phyloP scores from a whole-genome alignment of 2,329 filamentous ascomycete genomes.

The Monosporascus sp. region DNA sequence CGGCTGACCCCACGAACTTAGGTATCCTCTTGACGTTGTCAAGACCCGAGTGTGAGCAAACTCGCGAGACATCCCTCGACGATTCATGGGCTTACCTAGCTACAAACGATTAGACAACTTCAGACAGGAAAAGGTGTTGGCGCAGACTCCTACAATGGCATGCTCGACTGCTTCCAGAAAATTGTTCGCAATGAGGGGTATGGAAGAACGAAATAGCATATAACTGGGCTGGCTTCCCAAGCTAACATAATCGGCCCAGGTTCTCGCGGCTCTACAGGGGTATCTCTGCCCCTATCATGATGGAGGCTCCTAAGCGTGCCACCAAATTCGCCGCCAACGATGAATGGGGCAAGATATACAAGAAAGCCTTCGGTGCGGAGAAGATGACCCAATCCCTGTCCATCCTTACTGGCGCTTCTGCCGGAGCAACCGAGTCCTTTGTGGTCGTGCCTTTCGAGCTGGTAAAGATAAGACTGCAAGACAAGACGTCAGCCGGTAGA shows the following conservation, averaged over 20 bases:
- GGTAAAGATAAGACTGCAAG: slow-evolving; percentile 96
- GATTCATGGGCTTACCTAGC: slow-evolving; percentile 1
- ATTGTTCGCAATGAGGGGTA: slow-evolving; percentile 95
- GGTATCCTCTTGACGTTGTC: slow-evolving; percentile 98
- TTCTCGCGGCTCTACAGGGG: slow-evolving; percentile 90
- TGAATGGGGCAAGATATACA: slow-evolving; percentile 94
- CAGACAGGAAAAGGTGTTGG: slow-evolving; percentile 70
- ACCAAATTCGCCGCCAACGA: slow-evolving; percentile 99
- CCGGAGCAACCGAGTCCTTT: slow-evolving; percentile 91
- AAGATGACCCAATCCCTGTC: slow-evolving; percentile 93
- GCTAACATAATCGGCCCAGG: slow-evolving; percentile 36
- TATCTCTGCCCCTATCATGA: slow-evolving; percentile 91
- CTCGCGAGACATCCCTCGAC: slow-evolving; percentile 3
- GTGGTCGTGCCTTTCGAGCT: slow-evolving; percentile 88
- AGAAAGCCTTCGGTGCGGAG: slow-evolving; percentile 72
- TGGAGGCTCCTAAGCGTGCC: slow-evolving; percentile 85
- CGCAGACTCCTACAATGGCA: slow-evolving; percentile 87
- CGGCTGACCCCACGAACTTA: slow-evolving; percentile 33
- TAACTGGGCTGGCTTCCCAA: slow-evolving; percentile 2
- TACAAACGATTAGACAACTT: slow-evolving; percentile 59
- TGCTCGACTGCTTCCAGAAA: slow-evolving; percentile 97
- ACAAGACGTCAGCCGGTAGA: slow-evolving; percentile 86
- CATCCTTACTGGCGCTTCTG: slow-evolving; percentile 86
- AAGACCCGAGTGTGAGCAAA: slow-evolving; percentile 86
- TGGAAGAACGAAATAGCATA: slow-evolving; percentile 14